Conservation (phyloP, 108 stramenopile genomes). For the Aurantiochytrium sp. region DNA sequence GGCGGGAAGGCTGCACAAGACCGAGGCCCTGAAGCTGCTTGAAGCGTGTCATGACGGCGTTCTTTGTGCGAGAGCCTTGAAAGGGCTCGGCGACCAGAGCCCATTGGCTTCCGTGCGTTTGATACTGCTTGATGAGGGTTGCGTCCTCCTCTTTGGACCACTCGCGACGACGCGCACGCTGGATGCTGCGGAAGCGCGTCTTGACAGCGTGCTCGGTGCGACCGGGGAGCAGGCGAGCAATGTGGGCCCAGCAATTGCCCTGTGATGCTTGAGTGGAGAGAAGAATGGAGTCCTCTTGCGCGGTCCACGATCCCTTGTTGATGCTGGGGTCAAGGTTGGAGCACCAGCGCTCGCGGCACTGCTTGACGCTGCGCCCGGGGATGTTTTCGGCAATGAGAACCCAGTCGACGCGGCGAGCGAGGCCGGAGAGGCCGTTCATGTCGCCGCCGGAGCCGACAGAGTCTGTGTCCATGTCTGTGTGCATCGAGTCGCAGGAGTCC, state of each 20-base stretch:
- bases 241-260: conserved; percentile 51
- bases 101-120: background rate
- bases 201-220: conserved; percentile 47
- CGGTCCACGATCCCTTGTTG: conserved; percentile 55
- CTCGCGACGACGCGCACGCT: conserved; percentile 2
- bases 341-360: conserved; percentile 56
- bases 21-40: conserved; percentile 12
- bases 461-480: conserved; percentile 7
- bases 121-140: background rate
- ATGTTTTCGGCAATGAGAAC: conserved; percentile 38
- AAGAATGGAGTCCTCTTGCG: conserved; percentile 49
- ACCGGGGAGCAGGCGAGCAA: conserved; percentile 35
- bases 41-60: conserved; percentile 13
- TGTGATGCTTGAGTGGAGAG: conserved; percentile 18
- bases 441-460: background rate
- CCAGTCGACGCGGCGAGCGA: conserved; percentile 9
- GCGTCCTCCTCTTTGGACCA: background rate
- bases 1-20: background rate
- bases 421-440: background rate
- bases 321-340: conserved; percentile 64
- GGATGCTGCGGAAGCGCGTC: conserved; percentile 29
- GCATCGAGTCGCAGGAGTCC: background rate
- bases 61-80: background rate
- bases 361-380: conserved; percentile 29
- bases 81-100: background rate